Evolutionary conservation across 805 yeast species (phyloP).

Genomic region (Saccharomyces paradoxus): DNA sequence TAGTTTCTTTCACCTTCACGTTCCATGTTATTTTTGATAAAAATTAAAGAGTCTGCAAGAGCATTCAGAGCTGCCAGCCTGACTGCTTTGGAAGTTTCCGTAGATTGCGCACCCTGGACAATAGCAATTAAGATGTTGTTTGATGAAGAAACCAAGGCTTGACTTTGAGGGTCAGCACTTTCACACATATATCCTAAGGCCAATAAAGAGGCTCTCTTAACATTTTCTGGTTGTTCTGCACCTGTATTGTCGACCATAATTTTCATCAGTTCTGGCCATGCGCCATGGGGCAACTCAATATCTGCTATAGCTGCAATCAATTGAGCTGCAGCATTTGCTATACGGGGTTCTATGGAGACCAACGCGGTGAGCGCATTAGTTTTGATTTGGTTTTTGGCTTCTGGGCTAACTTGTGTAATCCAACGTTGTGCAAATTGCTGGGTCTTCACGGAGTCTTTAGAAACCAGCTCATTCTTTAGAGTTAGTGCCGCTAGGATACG

Average conservation of each 20-base stretch:
- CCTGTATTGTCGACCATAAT: conserved; percentile 81
- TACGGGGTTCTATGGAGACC: conserved; percentile 57
- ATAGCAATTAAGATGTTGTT: conserved; percentile 91
- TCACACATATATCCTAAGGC: conserved; percentile 96
- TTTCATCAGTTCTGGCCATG: conserved; percentile 83
- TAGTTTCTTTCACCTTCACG: conserved; percentile 92
- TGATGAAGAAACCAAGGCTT: conserved; percentile 72
- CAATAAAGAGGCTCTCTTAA: conserved; percentile 79
- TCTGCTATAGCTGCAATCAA: conserved; percentile 95
- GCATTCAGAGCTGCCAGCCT: conserved; percentile 89
- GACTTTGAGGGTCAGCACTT: conserved; percentile 69
- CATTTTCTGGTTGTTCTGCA: conserved; percentile 63
- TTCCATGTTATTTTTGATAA: conserved; percentile 80
- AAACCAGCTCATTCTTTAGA: conserved; percentile 76
- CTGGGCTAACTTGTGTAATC: conserved; percentile 47
- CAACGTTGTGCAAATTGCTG: conserved; percentile 62
- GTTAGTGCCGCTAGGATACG: conserved; percentile 87
- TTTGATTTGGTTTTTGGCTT: conserved; percentile 57
- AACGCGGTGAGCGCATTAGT: conserved; percentile 55
- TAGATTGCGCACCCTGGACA: conserved; percentile 88
- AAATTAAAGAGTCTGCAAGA: conserved; percentile 80
- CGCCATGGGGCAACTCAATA: conserved; percentile 78
- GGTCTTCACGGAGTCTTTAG: conserved; percentile 63
- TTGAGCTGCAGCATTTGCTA: conserved; percentile 85
- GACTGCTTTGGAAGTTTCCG: conserved; percentile 67